These are phyloP conservation scores for Gentiana macrophylla DNA, from an alignment of 257 asterid genomes.

Conservation along the genomic window DNA sequence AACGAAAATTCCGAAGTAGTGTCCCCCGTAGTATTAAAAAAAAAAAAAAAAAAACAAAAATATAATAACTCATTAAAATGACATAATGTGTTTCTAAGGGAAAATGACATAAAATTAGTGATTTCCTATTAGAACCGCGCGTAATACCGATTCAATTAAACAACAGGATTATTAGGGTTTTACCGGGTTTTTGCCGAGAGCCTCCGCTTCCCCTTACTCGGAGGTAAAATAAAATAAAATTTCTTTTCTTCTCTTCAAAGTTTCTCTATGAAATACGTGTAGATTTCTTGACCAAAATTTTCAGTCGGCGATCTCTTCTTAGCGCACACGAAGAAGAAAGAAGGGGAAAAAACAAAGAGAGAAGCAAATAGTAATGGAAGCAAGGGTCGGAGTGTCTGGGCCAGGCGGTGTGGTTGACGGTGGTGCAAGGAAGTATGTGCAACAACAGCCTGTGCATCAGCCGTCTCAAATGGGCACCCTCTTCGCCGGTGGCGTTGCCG, in stretches of 20 bases:
- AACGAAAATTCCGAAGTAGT: too few species aligned
- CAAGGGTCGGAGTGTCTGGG: constrained; percentile 53
- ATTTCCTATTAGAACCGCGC: too few species aligned
- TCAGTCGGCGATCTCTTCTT: background rate
- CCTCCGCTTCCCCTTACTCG: background rate
- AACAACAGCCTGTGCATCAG: constrained; percentile 25
- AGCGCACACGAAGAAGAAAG: too few species aligned
- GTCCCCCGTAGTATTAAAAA: too few species aligned
- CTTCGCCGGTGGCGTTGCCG: constrained; percentile 92
- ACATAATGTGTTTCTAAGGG: too few species aligned
- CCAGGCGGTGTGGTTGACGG: constrained; percentile 53
- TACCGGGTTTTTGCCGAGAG: too few species aligned
- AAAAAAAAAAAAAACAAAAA: too few species aligned
- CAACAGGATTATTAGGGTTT: too few species aligned
- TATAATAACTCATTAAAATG: too few species aligned
- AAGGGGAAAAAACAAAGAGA: too few species aligned
- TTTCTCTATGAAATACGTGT: constrained; percentile 1
- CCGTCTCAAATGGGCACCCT: constrained; percentile 69
- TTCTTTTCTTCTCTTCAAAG: constrained; percentile 3
- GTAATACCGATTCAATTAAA: too few species aligned
- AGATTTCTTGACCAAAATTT: background rate
- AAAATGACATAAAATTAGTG: too few species aligned
- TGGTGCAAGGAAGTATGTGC: constrained; percentile 56
- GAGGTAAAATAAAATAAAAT: constrained; percentile 1
- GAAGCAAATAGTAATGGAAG: constrained; percentile 41